These are phyloP conservation scores for Pseudozyma hubeiensis DNA, from an alignment of 1,284 basidiomycete species.

Conservation along the genomic window DNA sequence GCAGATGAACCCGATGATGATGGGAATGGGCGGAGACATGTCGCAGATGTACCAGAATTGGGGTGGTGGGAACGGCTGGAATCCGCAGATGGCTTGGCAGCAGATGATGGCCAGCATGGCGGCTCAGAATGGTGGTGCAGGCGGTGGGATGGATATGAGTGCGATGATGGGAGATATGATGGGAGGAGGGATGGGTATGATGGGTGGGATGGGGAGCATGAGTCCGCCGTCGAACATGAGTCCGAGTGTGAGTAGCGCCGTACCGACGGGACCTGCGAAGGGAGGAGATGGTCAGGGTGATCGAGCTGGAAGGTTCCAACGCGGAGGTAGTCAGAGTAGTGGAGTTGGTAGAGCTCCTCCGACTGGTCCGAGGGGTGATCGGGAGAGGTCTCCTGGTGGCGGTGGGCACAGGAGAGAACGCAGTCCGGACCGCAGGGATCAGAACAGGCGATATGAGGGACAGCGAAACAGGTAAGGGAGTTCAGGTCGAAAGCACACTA, in stretches of 20 bases:
- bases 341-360: conserved; percentile 3
- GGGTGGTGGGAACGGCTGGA: conserved; percentile 68
- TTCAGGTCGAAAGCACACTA: too few species aligned
- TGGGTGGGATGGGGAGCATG: conserved; percentile 54
- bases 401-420: conserved; percentile 25
- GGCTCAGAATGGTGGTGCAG: conserved; percentile 27
- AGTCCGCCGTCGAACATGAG: conserved; percentile 46
- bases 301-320: conserved; percentile 20
- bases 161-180: conserved; percentile 65
- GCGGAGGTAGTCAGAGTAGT: conserved; percentile 17
- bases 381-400: conserved; percentile 26
- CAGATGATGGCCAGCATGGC: conserved; percentile 61
- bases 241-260: conserved; percentile 30
- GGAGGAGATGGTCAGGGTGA: conserved; percentile 10
- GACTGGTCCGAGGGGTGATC: conserved; percentile 8
- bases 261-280: conserved; percentile 22
- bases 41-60: conserved; percentile 73
- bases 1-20: conserved; percentile 73
- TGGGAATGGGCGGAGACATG: conserved; percentile 70
- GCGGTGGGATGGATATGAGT: conserved; percentile 71
- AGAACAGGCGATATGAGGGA: conserved; percentile 26
- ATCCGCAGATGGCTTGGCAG: conserved; percentile 66
- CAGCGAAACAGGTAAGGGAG: conserved; percentile 29
- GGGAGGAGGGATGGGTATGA: conserved; percentile 55
- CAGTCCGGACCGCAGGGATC: conserved; percentile 25